phyloP scores from a whole-genome alignment of 495 filamentous ascomycete species.

The Tuber borchii region DNA sequence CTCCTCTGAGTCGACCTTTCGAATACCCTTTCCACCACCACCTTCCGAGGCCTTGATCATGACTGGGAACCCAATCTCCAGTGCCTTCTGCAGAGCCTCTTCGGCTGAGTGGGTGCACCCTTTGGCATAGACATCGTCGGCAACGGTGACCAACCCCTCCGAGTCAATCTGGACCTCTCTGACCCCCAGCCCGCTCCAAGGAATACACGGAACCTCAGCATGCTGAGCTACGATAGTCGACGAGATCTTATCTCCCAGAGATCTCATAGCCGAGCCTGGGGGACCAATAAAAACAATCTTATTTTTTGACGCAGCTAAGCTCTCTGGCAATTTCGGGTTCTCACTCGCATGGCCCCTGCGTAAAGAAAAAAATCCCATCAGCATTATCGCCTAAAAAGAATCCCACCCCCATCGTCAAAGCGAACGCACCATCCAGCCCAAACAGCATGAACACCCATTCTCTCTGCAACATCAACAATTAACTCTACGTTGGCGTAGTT shows the following conservation, averaged over 20 bases:
- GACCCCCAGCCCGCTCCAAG: slow-evolving; percentile 94
- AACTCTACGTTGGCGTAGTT: slow-evolving; percentile 99
- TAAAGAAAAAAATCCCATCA: slow-evolving; percentile 13
- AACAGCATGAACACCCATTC: slow-evolving; percentile 94
- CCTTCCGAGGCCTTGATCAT: slow-evolving; percentile 99
- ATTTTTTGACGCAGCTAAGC: slow-evolving; percentile 86
- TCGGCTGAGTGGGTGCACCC: slow-evolving; percentile 82
- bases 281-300: slow-evolving; percentile 99
- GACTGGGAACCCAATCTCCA: slow-evolving; percentile 91
- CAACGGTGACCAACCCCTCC: slow-evolving; percentile 84
- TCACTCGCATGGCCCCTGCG: slow-evolving; percentile 93
- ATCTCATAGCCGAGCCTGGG: slow-evolving; percentile 96
- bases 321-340: slow-evolving; percentile 95
- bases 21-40: slow-evolving; percentile 98
- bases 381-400: neutral
- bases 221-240: slow-evolving; percentile 99
- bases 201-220: slow-evolving; percentile 93
- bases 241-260: slow-evolving; percentile 98
- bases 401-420: neutral
- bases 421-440: slow-evolving; percentile 90
- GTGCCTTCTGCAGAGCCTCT: slow-evolving; percentile 81
- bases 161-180: slow-evolving; percentile 69
- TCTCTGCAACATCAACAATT: slow-evolving; percentile 98
- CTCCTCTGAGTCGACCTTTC: slow-evolving; percentile 83
- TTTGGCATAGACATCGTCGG: slow-evolving; percentile 76